Percentiles rank a stretch among this genome's conserved stretches.
These are phyloP conservation scores for Camellia granthamiana DNA, from an alignment of 148 eudicot species.

Conservation along the genomic window DNA sequence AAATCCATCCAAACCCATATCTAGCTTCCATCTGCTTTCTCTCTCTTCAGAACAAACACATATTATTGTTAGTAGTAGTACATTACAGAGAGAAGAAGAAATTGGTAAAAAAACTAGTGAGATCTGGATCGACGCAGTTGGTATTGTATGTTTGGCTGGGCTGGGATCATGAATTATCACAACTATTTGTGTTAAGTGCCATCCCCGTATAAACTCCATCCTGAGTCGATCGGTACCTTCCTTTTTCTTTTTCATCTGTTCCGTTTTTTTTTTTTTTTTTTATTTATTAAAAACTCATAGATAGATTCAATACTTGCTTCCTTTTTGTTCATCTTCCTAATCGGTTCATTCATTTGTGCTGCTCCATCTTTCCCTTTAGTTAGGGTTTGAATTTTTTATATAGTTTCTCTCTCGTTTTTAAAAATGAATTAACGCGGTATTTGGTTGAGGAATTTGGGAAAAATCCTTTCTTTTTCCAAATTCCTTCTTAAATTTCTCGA, in stretches of 20 bases:
- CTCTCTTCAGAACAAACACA: neutral
- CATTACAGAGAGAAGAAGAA: neutral
- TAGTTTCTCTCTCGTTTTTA: neutral
- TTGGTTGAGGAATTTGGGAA: too few species aligned
- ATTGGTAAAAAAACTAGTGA: too few species aligned
- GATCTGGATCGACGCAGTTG: neutral
- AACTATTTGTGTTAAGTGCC: neutral
- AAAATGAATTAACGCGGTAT: too few species aligned
- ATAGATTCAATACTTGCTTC: neutral
- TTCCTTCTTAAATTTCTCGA: too few species aligned
- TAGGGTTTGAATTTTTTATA: neutral
- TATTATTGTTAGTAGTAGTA: too few species aligned
- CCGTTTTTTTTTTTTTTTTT: neutral
- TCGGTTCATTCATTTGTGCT: neutral
- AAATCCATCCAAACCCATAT: slow-evolving; percentile 3
- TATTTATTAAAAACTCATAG: too few species aligned
- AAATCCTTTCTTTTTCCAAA: too few species aligned
- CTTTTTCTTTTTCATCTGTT: neutral
- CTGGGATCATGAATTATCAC: neutral
- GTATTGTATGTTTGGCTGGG: neutral
- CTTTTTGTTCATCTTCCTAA: neutral
- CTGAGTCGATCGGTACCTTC: slow-evolving; percentile 2
- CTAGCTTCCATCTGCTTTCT: neutral
- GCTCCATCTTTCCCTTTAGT: neutral
- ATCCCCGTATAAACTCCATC: neutral